Conservation (phyloP, 1,284 basidiomycete genomes). For the Schizophyllum commune region DNA sequence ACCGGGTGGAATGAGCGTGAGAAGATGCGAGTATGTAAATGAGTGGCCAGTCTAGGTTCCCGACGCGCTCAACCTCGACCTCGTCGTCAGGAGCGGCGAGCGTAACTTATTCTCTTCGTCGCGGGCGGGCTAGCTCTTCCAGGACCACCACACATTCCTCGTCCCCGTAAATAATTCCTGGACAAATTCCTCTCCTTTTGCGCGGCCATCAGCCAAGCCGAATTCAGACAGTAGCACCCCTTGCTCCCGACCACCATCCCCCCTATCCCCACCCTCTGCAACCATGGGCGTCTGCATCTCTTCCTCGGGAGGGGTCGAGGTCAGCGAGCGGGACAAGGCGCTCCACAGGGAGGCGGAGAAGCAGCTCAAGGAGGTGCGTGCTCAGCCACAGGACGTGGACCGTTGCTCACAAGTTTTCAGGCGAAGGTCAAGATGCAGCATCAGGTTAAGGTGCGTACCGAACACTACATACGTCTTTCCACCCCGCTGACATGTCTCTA, state of each 20-base stretch:
- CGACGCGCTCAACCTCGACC: background rate
- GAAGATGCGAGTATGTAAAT: background rate
- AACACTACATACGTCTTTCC: conserved; percentile 1
- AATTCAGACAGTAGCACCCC: background rate
- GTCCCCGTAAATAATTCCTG: background rate
- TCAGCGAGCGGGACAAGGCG: conserved; percentile 56
- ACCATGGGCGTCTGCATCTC: conserved; percentile 77
- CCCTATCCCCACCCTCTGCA: background rate
- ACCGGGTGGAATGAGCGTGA: background rate
- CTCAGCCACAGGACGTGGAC: background rate
- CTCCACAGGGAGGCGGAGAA: conserved; percentile 55
- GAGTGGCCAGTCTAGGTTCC: background rate
- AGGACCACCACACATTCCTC: background rate
- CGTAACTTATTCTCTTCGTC: background rate
- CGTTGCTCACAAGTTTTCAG: conserved; percentile 14
- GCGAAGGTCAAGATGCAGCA: conserved; percentile 18
- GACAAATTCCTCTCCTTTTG: background rate
- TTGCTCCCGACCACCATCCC: background rate
- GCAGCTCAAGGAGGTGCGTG: conserved; percentile 41
- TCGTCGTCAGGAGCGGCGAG: background rate
- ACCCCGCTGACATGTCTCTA: conserved; percentile 20
- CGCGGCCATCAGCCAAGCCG: background rate
- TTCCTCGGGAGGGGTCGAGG: conserved; percentile 39
- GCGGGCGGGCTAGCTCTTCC: too few relatives aligned
- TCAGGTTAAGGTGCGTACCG: conserved; percentile 12